Evolutionary conservation across 371 early-diverging fungal genomes (phyloP), one percentile per base, ranked within the genome.

Genomic region (Mucor lusitanicus): DNA sequence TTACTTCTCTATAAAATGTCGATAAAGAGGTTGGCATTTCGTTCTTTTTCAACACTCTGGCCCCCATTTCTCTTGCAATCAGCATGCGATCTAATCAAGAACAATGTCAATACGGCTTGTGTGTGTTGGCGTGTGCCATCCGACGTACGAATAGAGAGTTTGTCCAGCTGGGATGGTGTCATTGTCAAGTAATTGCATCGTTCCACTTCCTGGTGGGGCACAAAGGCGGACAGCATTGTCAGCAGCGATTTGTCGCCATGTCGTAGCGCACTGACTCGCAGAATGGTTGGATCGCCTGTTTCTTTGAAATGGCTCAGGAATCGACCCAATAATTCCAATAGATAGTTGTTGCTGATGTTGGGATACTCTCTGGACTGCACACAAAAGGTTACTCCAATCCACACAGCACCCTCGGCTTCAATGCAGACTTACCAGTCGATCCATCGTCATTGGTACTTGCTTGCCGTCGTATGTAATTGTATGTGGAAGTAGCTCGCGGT

Each of bases 401-500:
- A n/a, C n/a, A n/a, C n/a, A n/a, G n/a, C n/a, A n/a, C n/a, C n/a
- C n/a, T n/a, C n/a, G n/a, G n/a, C n/a, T 13, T 70, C 42, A 73
- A 71, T 17, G 27, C 61, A 59, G 1, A 33, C 75, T 80, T 71
- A 88, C 91, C 64, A 93, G 72, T 56, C 90, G 88, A 6, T 84
- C 85, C 65, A 82, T 73, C 0, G 86, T 75, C 65, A 82, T 74
- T 2, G 83, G 74, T 33, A 87, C 83, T 60, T 69, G 68, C 21
- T 82, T 69, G 32, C 92, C 92, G 59, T 82, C 85, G 86, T 90
- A 90, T 71, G 85, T 83, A 53, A 85, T 77, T 21, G 88, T 87
- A 37, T 64, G 76, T 1, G 91, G 91, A 44, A 91, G 73, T 40
- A 89, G 72, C 12, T 83, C 77, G 50, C 77, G 72, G 48, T 88